phyloP scores from a whole-genome alignment of 371 early-diverging fungal genomes.

The Mucor indicus region DNA sequence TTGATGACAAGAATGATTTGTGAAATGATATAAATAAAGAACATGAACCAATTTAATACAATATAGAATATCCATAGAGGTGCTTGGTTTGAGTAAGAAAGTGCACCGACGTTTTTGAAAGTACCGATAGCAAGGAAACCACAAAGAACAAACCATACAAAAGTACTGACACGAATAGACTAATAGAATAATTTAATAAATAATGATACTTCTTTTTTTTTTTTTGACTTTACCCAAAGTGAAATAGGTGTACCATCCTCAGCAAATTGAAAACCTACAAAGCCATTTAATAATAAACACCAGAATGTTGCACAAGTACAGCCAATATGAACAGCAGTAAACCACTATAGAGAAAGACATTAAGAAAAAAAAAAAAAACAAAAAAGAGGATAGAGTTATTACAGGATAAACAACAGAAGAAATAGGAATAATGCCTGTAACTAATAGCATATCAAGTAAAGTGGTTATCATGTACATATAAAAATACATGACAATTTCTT shows the following conservation, averaged over 20 bases:
- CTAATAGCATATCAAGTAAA: slow-evolving; percentile 75
- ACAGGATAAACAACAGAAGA: slow-evolving; percentile 72
- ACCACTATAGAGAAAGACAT: slow-evolving; percentile 53
- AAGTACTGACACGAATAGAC: slow-evolving; percentile 67
- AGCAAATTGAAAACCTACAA: slow-evolving; percentile 86
- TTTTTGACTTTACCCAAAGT: slow-evolving; percentile 23
- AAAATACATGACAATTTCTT: slow-evolving; percentile 92
- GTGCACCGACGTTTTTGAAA: slow-evolving; percentile 54
- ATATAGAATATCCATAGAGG: slow-evolving; percentile 72
- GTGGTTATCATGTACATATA: slow-evolving; percentile 75
- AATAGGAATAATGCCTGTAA: slow-evolving; percentile 82
- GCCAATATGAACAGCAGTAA: slow-evolving; percentile 68
- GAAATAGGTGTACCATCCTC: slow-evolving; percentile 79
- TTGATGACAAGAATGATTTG: slow-evolving; percentile 80
- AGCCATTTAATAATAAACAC: slow-evolving; percentile 80
- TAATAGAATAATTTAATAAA: too few species aligned
- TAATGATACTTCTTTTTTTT: too few species aligned
- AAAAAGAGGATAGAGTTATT: too few species aligned
- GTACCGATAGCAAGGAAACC: slow-evolving; percentile 73
- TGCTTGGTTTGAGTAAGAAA: slow-evolving; percentile 52
- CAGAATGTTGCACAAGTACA: slow-evolving; percentile 68
- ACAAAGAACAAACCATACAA: slow-evolving; percentile 57
- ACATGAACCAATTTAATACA: slow-evolving; percentile 61
- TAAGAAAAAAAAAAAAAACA: too few species aligned
- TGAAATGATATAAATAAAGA: slow-evolving; percentile 69